phyloP scores from a whole-genome alignment of 1,284 basidiomycete genomes.

The Leccinum griseonigrum region DNA sequence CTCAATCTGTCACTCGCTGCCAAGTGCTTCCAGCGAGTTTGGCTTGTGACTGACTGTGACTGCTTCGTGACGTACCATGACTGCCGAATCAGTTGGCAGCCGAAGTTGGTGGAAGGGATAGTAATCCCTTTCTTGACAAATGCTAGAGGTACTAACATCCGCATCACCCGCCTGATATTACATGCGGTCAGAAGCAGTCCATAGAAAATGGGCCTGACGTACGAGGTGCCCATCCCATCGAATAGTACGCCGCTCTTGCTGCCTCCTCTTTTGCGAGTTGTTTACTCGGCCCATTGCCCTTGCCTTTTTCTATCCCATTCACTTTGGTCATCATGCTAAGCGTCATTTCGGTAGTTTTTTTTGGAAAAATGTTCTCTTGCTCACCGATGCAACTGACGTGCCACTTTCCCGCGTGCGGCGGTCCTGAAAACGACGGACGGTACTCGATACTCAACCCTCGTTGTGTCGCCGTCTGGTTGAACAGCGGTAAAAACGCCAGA shows the following conservation, averaged over 20 bases:
- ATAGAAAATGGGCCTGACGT: slow-evolving; percentile 11
- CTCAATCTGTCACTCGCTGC: neutral
- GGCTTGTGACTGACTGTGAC: neutral
- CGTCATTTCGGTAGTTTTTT: neutral
- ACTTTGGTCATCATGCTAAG: slow-evolving; percentile 41
- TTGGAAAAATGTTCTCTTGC: slow-evolving; percentile 18
- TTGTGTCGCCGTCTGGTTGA: slow-evolving; percentile 69
- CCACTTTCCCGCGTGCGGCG: slow-evolving; percentile 66
- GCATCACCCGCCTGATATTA: slow-evolving; percentile 22
- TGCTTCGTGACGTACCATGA: neutral
- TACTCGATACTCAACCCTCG: slow-evolving; percentile 62
- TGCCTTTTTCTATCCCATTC: slow-evolving; percentile 63
- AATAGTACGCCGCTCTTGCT: slow-evolving; percentile 62
- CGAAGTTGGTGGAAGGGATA: neutral
- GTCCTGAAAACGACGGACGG: slow-evolving; percentile 54
- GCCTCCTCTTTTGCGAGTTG: slow-evolving; percentile 75
- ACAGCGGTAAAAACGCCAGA: slow-evolving; percentile 61
- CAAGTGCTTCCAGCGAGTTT: neutral
- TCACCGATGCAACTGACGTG: slow-evolving; percentile 59
- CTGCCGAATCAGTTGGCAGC: neutral
- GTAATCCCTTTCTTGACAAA: slow-evolving; percentile 7
- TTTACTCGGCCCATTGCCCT: slow-evolving; percentile 59
- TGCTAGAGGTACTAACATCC: neutral
- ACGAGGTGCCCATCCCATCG: slow-evolving; percentile 66
- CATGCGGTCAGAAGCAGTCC: slow-evolving; percentile 6